Evolutionary conservation across 129 eudicot genomes (phyloP).

Genomic region (Pseudognaphalium luteoalbum): DNA sequence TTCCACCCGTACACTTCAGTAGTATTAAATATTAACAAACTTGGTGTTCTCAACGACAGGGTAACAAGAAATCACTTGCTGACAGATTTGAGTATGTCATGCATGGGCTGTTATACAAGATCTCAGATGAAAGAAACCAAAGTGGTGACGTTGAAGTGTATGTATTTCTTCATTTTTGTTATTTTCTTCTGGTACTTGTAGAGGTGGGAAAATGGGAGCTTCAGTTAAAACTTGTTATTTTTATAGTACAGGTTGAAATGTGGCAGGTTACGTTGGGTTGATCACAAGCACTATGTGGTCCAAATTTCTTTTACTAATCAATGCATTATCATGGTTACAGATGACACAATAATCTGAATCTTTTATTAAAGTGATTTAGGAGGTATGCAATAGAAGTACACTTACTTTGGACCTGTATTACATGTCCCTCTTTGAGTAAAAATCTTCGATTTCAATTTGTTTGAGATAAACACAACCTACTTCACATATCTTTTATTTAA

Average conservation of each 20-base stretch:
- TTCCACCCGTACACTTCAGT: neutral
- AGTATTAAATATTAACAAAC: slow-evolving; percentile 3
- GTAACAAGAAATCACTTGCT: slow-evolving; percentile 67
- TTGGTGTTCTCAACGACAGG: slow-evolving; percentile 39
- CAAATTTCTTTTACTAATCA: too few relatives aligned
- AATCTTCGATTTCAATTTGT: too few relatives aligned
- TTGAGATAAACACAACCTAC: too few relatives aligned
- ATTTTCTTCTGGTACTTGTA: neutral
- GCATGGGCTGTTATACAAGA: slow-evolving; percentile 87
- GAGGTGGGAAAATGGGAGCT: neutral
- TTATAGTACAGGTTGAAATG: neutral
- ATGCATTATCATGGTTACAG: too few relatives aligned
- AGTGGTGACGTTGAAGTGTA: slow-evolving; percentile 52
- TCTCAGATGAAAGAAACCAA: slow-evolving; percentile 50
- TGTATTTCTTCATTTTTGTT: slow-evolving; percentile 23
- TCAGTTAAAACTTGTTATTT: neutral
- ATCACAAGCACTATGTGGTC: too few relatives aligned
- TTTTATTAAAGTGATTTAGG: too few relatives aligned
- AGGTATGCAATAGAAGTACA: too few relatives aligned
- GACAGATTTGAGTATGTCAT: slow-evolving; percentile 86
- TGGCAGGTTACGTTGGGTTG: neutral
- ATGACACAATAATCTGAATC: too few relatives aligned
- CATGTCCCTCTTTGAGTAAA: too few relatives aligned
- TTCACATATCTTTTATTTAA: too few relatives aligned
- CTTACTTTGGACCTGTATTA: too few relatives aligned